Conservation (phyloP, 2,329 filamentous ascomycete species). For the Setomelanomma holmii region DNA sequence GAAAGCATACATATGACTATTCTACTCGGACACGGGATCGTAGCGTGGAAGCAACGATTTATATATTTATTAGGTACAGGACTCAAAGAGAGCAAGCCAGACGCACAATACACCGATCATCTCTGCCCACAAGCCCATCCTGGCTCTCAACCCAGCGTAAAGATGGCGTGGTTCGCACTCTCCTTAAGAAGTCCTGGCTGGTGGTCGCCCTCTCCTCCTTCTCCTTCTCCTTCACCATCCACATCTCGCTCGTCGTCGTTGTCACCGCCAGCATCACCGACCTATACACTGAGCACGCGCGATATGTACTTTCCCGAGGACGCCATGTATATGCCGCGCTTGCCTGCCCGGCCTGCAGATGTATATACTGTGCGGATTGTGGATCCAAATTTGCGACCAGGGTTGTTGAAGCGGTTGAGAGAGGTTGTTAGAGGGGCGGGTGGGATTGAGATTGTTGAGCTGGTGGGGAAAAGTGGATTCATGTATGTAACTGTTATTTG, state of each 20-base stretch:
- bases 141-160: background rate
- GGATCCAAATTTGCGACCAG: slow-evolving; percentile 9
- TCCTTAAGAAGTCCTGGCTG: background rate
- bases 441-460: slow-evolving; percentile 12
- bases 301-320: background rate
- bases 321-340: slow-evolving; percentile 7
- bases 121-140: background rate
- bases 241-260: background rate
- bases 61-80: too few species aligned
- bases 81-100: too few species aligned
- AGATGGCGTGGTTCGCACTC: slow-evolving; percentile 6
- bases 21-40: too few species aligned
- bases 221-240: background rate
- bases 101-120: too few species aligned
- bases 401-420: slow-evolving; percentile 7
- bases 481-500: slow-evolving; percentile 9
- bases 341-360: slow-evolving; percentile 13
- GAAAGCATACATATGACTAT: too few species aligned
- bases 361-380: slow-evolving; percentile 19
- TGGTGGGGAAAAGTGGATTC: slow-evolving; percentile 19
- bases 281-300: background rate
- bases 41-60: too few species aligned
- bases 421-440: slow-evolving; percentile 12
- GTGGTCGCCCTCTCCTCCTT: background rate
- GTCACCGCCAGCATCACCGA: background rate